Evolutionary conservation across 371 early-diverging fungal species (phyloP).

Genomic region (Mortierella sp.): DNA sequence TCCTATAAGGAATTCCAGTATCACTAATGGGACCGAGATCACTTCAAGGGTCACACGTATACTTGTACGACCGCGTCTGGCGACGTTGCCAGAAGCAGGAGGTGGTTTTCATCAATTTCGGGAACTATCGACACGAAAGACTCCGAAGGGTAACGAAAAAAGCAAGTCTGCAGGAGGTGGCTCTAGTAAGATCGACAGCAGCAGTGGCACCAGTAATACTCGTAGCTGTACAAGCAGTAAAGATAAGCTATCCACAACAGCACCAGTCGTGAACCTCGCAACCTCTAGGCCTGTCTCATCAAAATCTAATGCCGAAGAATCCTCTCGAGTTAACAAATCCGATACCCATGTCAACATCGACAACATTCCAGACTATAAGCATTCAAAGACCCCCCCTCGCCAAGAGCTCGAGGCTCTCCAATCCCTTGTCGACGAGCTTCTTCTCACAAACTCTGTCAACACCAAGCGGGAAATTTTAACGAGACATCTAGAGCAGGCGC

Average conservation of each 20-base stretch:
- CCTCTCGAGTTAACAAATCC: neutral
- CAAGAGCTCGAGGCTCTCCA: conserved; percentile 57
- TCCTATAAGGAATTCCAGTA: neutral
- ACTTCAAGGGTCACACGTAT: neutral
- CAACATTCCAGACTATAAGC: conserved; percentile 6
- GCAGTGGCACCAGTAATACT: neutral
- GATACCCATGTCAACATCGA: neutral
- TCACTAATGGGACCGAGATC: neutral
- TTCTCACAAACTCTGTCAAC: conserved; percentile 47
- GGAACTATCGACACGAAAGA: neutral
- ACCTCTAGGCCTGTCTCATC: neutral
- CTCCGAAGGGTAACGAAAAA: neutral
- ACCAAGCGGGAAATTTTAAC: conserved; percentile 57
- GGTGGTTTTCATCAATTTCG: neutral
- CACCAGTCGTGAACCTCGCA: neutral
- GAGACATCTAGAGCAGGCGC: conserved; percentile 51
- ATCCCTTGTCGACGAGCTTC: conserved; percentile 51
- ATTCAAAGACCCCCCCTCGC: neutral
- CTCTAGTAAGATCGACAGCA: neutral
- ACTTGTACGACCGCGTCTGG: neutral
- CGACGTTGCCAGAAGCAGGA: neutral
- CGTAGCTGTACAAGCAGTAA: neutral
- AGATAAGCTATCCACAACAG: neutral
- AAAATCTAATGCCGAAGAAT: neutral
- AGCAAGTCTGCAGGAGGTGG: neutral